Base-by-base conservation (phyloP, 176 grass and related monocot species). In the Phragmites australis region DNA sequence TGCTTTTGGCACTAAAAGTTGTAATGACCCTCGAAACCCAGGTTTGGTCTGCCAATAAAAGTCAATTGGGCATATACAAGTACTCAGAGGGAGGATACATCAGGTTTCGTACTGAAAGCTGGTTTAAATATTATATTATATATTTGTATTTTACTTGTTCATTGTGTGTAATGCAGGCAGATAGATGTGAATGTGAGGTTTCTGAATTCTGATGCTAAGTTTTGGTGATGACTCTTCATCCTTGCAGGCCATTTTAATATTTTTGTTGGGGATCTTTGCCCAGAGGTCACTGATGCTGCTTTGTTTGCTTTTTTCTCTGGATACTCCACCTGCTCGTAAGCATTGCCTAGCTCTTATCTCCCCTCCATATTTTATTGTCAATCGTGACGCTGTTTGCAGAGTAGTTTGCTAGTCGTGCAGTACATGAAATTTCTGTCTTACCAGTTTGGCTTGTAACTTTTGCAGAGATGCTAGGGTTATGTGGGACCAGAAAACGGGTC, bases 1-100 rank as follows among this genome's bases (percentile, higher is more conserved):
- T 23, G 44, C 2, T 68, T 79, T 84, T 59, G 29, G 6, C 9
- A 32, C n/a, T 73, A 56, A 75, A 3, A 27, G 65, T 77, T 77
- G 57, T 46, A 52, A 48, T 77, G n/a, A 77, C 26, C 42, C 45
- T 57, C 26, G 1, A 70, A 57, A 65, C 80, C 85, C 81, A 98
- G 95, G 74, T 94, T 91, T 89, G 95, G 95, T 52, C 95, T 94
- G 78, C 90, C 92, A 70, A 85, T 98, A 57, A 94, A 93, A 92
- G 95, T 98, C 75, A 98, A 98, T 80, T 98, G 95, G 95, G 95
- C 95, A 79, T 98, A 98, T 66, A 85, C 95, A 74, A 98, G 95
- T 75, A 87, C 89, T 27, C 95, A 94, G 71, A 93, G 95, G 86
- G 95, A 98, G 80, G 95, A 98, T 39, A 98, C 95, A 49, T 98